phyloP scores from a whole-genome alignment of 129 eudicot genomes.

The Flaveria ramosissima region DNA sequence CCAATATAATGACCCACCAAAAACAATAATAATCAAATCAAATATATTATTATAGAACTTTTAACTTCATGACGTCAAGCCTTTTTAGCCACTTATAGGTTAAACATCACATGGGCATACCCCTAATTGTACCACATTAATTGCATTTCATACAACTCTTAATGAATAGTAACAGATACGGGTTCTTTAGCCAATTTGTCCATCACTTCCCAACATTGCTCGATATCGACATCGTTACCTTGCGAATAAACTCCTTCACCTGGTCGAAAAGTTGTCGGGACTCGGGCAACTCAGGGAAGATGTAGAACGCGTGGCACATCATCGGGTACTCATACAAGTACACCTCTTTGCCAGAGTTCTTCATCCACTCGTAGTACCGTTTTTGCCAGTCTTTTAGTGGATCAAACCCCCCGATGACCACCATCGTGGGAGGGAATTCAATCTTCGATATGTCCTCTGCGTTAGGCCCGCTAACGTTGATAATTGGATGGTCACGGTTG shows the following conservation, averaged over 20 bases:
- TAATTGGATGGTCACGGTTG: background rate
- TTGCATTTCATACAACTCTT: background rate
- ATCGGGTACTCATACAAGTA: conserved; percentile 13
- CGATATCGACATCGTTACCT: background rate
- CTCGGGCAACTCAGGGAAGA: conserved; percentile 13
- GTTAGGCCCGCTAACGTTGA: background rate
- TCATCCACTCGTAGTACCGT: conserved; percentile 6
- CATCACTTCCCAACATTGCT: background rate
- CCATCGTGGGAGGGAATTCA: background rate
- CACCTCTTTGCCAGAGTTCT: background rate
- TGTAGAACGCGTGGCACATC: conserved; percentile 4
- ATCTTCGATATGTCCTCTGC: background rate
- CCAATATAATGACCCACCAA: background rate
- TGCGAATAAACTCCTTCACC: background rate
- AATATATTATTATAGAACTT: background rate
- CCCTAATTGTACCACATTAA: background rate
- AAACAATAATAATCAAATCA: background rate
- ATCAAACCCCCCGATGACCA: conserved; percentile 1
- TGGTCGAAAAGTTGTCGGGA: background rate
- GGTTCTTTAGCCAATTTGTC: background rate
- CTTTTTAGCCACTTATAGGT: background rate
- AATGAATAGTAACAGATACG: background rate
- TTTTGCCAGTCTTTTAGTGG: background rate
- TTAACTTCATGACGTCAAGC: background rate
- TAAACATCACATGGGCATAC: background rate